phyloP scores from a whole-genome alignment of 2,329 filamentous ascomycete genomes.

The Chrysoporthe deuterocubensis region DNA sequence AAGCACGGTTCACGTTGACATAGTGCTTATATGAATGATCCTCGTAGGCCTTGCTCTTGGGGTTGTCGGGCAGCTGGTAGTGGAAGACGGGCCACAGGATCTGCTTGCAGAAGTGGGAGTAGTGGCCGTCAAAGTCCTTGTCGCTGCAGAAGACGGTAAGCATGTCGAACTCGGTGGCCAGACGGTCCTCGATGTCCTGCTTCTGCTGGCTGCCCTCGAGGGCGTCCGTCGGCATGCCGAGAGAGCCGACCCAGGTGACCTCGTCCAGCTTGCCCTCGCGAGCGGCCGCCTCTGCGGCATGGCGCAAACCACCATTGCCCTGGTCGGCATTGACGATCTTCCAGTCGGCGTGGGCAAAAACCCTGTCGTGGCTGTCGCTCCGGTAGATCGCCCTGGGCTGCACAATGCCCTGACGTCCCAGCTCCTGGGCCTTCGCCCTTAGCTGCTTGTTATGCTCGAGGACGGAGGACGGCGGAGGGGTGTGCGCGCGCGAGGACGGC shows the following conservation, averaged over 20 bases:
- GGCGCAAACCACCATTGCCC: slow-evolving; percentile 89
- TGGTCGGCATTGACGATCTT: slow-evolving; percentile 83
- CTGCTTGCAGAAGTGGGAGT: slow-evolving; percentile 95
- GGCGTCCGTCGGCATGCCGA: slow-evolving; percentile 93
- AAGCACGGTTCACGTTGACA: slow-evolving; percentile 87
- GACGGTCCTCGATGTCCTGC: slow-evolving; percentile 78
- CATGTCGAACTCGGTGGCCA: slow-evolving; percentile 82
- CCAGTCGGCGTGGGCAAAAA: slow-evolving; percentile 82
- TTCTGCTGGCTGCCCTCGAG: slow-evolving; percentile 75
- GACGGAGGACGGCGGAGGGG: slow-evolving; percentile 72
- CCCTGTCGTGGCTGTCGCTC: slow-evolving; percentile 68
- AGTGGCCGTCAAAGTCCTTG: slow-evolving; percentile 92
- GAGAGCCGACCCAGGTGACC: slow-evolving; percentile 86
- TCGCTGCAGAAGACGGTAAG: slow-evolving; percentile 85
- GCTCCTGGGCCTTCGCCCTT: slow-evolving; percentile 58
- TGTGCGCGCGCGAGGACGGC: slow-evolving; percentile 74
- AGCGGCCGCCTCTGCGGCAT: slow-evolving; percentile 79
- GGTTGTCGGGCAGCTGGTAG: slow-evolving; percentile 96
- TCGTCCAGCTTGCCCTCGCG: slow-evolving; percentile 72
- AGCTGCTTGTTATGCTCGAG: slow-evolving; percentile 66
- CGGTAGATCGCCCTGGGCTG: slow-evolving; percentile 57
- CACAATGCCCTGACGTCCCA: slow-evolving; percentile 60
- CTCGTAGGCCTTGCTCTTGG: slow-evolving; percentile 97
- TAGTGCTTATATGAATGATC: slow-evolving; percentile 98
- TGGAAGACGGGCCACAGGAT: slow-evolving; percentile 98